Evolutionary conservation across 345 rosid species (phyloP).

Genomic region (Moricandia moricandioides): DNA sequence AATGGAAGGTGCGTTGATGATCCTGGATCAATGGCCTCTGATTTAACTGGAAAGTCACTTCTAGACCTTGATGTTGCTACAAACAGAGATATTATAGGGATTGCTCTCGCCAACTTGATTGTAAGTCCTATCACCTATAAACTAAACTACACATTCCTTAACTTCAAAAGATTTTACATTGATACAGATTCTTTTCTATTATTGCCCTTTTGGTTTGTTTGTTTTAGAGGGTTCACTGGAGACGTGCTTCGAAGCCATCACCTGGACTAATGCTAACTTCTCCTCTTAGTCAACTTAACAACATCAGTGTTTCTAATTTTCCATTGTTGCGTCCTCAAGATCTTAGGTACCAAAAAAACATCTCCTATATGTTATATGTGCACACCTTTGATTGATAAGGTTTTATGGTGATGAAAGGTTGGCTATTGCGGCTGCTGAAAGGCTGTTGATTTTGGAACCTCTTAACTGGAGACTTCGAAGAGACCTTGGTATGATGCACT

Average conservation of each 20-base stretch:
- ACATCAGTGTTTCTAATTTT: slow-evolving; percentile 38
- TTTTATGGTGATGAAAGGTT: slow-evolving; percentile 42
- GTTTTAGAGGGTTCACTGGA: slow-evolving; percentile 88
- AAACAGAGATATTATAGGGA: slow-evolving; percentile 81
- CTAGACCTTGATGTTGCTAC: slow-evolving; percentile 76
- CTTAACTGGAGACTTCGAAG: slow-evolving; percentile 80
- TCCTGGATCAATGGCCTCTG: slow-evolving; percentile 87
- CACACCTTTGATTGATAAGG: no score
- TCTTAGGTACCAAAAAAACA: slow-evolving; percentile 53
- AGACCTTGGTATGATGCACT: slow-evolving; percentile 92
- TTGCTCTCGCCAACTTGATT: slow-evolving; percentile 91
- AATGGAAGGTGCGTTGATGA: slow-evolving; percentile 91
- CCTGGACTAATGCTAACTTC: slow-evolving; percentile 87
- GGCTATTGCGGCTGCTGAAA: slow-evolving; percentile 88
- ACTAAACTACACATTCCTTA: background rate
- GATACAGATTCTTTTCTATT: background rate
- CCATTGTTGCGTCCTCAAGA: slow-evolving; percentile 72
- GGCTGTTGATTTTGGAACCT: slow-evolving; percentile 82
- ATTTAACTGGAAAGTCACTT: slow-evolving; percentile 77
- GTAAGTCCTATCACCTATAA: slow-evolving; percentile 45
- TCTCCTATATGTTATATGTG: no score
- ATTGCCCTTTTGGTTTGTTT: background rate
- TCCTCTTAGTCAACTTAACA: slow-evolving; percentile 65
- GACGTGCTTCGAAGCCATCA: slow-evolving; percentile 73
- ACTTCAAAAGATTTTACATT: background rate